Evolutionary conservation across 179 eudicot genomes (phyloP), one percentile per base, ranked within the genome.

Genomic region (Actinidia chinensis): DNA sequence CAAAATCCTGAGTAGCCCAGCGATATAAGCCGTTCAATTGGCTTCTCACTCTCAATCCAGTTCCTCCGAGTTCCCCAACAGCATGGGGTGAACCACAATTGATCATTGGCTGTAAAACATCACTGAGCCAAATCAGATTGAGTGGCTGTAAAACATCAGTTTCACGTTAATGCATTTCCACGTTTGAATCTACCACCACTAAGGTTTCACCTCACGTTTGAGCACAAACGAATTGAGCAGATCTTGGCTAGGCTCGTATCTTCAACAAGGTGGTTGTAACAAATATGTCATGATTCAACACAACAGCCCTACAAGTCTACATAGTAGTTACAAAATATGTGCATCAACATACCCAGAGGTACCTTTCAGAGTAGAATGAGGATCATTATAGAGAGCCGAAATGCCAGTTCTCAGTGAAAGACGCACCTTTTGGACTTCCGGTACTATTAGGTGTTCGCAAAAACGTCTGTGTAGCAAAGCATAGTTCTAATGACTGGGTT

Each of bases 1-100:
- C 80, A 95, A 95, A 78, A 89, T 95, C 98, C 84, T 95, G 98
- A 58, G 91, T n/a, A 52, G 89, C 98, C 43, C 91, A 80, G 23
- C 97, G 97, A 48, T 72, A 95, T 95, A 47, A 95, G 93, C 98
- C 3, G 94, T 83, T 81, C n/a, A 93, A 78, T 75, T 93, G 97
- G 82, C 93, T 93, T 86, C 97, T 91, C 17, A 95, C 88, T 98
- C 99, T 80, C 98, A 88, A 95, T 91, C 91, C 64, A n/a, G n/a
- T n/a, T n/a, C n/a, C n/a, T n/a, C n/a, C n/a, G n/a, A 95, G 82
- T 88, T 95, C 98, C 95, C 89, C 87, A 36, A 93, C 92, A 23
- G 86, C 78, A 78, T 83, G 89, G 83, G 88, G 91, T 84, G 93
- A 93, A n/a, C n/a, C 85, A 76, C 98, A 95, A 0, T 95, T 97